Evolutionary conservation across 140 eudicot species (phyloP).

Genomic region (Senecio squalidus): DNA sequence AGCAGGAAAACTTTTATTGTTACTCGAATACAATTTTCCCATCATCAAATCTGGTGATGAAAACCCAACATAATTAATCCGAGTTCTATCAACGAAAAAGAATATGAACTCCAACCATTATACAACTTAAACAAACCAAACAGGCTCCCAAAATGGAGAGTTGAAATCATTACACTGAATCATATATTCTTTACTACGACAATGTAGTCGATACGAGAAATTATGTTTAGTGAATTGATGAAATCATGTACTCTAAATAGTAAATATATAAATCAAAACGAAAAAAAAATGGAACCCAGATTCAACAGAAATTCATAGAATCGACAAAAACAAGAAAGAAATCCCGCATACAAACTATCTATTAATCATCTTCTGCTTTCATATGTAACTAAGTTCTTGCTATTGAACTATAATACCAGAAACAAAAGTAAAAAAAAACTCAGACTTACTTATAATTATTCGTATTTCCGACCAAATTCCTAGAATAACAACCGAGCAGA

Average conservation of each 20-base stretch:
- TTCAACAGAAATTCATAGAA: conserved; percentile 13
- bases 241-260: background rate
- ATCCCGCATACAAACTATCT: conserved; percentile 13
- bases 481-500: conserved; percentile 11
- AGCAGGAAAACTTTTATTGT: too few relatives aligned
- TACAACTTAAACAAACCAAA: too few relatives aligned
- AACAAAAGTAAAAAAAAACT: conserved; percentile 12
- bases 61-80: too few relatives aligned
- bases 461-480: conserved; percentile 11
- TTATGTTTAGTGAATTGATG: too few relatives aligned
- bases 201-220: too few relatives aligned
- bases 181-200: too few relatives aligned
- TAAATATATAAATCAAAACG: background rate
- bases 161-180: too few relatives aligned
- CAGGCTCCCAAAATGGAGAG: too few relatives aligned
- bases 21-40: too few relatives aligned
- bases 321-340: conserved; percentile 19
- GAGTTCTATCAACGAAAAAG: too few relatives aligned
- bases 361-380: conserved; percentile 21
- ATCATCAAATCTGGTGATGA: too few relatives aligned
- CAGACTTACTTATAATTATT: conserved; percentile 21
- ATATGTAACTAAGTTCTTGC: conserved; percentile 21
- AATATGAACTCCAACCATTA: too few relatives aligned
- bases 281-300: background rate
- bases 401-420: conserved; percentile 17